phyloP scores from a whole-genome alignment of 768 basidiomycete genomes.

The Lepiota venenata region DNA sequence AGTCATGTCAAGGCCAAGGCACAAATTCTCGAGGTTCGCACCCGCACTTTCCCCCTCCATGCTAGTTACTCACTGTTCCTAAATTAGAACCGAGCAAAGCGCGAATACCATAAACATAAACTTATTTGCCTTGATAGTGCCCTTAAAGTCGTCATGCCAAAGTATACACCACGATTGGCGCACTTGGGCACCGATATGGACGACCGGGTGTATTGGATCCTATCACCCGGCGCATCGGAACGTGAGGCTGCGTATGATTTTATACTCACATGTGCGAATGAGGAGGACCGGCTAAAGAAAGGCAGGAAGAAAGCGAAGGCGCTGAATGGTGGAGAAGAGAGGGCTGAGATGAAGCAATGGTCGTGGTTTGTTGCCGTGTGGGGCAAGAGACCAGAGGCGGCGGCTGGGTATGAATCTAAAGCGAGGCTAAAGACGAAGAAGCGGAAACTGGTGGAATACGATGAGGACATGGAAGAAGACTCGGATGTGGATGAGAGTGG shows the following conservation, averaged over 20 bases:
- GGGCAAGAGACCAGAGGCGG: slow-evolving; percentile 47
- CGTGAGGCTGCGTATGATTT: slow-evolving; percentile 47
- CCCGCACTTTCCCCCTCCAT: neutral
- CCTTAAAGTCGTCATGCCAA: slow-evolving; percentile 42
- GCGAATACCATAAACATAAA: slow-evolving; percentile 45
- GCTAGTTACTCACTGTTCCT: neutral
- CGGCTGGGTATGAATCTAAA: slow-evolving; percentile 6
- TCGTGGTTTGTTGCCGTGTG: slow-evolving; percentile 77
- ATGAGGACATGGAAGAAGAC: slow-evolving; percentile 4
- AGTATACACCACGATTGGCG: slow-evolving; percentile 49
- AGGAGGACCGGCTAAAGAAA: slow-evolving; percentile 38
- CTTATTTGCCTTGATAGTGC: slow-evolving; percentile 52
- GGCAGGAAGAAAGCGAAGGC: slow-evolving; percentile 19
- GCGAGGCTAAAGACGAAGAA: slow-evolving; percentile 6
- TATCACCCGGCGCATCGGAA: slow-evolving; percentile 59
- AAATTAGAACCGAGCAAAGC: slow-evolving; percentile 39
- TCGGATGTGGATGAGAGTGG: slow-evolving; percentile 2
- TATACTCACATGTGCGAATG: slow-evolving; percentile 18
- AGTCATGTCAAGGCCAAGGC: slow-evolving; percentile 19
- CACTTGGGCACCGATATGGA: slow-evolving; percentile 68
- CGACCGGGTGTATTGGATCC: slow-evolving; percentile 64
- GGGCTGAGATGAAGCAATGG: slow-evolving; percentile 57
- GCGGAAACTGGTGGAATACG: slow-evolving; percentile 9
- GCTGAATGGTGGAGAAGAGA: slow-evolving; percentile 37
- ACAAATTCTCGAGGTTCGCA: slow-evolving; percentile 11